Conservation (phyloP, 2,329 filamentous ascomycete genomes). For the Macrophomina tecta region DNA sequence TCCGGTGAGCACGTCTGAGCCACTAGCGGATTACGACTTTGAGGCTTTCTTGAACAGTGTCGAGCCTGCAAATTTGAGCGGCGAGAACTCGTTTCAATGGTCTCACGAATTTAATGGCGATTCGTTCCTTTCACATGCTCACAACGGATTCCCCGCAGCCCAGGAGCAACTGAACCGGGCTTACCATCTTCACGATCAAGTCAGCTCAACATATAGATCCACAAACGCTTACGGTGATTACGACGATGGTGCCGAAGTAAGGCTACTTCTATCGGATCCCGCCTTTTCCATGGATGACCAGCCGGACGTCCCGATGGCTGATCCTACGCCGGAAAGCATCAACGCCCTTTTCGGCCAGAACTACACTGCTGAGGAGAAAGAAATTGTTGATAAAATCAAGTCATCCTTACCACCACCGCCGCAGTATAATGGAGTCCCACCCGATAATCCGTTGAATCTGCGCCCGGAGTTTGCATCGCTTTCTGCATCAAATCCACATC, state of each 20-base stretch:
- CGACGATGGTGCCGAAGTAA: constrained; percentile 31
- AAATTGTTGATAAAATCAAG: constrained; percentile 29
- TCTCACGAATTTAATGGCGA: not conserved
- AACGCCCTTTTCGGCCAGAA: constrained; percentile 28
- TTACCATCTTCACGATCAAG: not conserved
- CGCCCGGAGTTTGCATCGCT: constrained; percentile 27
- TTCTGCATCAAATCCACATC: constrained; percentile 1
- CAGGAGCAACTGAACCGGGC: not conserved
- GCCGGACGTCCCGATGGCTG: constrained; percentile 7
- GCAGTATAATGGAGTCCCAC: constrained; percentile 23
- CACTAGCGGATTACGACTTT: constrained; percentile 6
- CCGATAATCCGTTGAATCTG: constrained; percentile 30
- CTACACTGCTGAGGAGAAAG: constrained; percentile 24
- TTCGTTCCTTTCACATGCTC: not conserved
- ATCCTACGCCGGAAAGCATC: constrained; percentile 20
- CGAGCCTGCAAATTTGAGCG: not conserved
- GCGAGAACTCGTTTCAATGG: not conserved
- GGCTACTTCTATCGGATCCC: constrained; percentile 29
- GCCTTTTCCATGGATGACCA: constrained; percentile 13
- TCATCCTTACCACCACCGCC: constrained; percentile 29
- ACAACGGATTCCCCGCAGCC: not conserved
- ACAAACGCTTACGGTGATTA: not conserved
- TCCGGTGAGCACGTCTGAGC: not conserved
- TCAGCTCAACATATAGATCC: too few species aligned
- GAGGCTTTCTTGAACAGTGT: not conserved